Conservation (phyloP, 1,139 yeast genomes). For the Trichomonascaceae sp. region DNA sequence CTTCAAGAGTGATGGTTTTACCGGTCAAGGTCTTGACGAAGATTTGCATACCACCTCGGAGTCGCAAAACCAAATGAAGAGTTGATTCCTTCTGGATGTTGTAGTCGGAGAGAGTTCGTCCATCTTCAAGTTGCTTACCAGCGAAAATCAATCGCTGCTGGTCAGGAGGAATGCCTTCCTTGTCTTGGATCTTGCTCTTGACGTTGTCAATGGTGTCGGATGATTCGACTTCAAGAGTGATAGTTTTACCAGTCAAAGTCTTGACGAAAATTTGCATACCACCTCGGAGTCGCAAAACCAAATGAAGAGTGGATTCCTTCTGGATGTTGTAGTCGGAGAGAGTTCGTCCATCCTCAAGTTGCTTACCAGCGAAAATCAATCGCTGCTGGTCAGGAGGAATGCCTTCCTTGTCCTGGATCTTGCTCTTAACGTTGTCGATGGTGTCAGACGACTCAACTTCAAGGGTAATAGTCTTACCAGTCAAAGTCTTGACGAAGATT, state of each 20-base stretch:
- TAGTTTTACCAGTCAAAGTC: constrained; percentile 75
- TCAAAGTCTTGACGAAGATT: constrained; percentile 70
- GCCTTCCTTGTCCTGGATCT: constrained; percentile 83
- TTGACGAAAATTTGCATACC: constrained; percentile 72
- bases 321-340: constrained; percentile 78
- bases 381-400: constrained; percentile 86
- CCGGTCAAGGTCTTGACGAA: constrained; percentile 76
- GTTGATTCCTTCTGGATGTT: constrained; percentile 87
- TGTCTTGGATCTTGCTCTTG: constrained; percentile 77
- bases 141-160: constrained; percentile 82
- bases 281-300: constrained; percentile 29
- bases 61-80: constrained; percentile 72
- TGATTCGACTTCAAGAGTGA: constrained; percentile 80
- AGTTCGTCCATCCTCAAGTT: constrained; percentile 74
- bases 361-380: constrained; percentile 82
- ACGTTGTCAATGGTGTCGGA: constrained; percentile 83
- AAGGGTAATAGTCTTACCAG: constrained; percentile 74
- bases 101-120: constrained; percentile 78
- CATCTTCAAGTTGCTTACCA: constrained; percentile 83
- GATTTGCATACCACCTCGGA: constrained; percentile 72
- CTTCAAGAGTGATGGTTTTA: constrained; percentile 85
- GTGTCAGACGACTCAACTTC: constrained; percentile 89
- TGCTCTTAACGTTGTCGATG: constrained; percentile 75
- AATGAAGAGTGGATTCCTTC: constrained; percentile 37
- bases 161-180: constrained; percentile 85